Base-by-base conservation (phyloP, 345 rosid species). In the Syzygium aromaticum region DNA sequence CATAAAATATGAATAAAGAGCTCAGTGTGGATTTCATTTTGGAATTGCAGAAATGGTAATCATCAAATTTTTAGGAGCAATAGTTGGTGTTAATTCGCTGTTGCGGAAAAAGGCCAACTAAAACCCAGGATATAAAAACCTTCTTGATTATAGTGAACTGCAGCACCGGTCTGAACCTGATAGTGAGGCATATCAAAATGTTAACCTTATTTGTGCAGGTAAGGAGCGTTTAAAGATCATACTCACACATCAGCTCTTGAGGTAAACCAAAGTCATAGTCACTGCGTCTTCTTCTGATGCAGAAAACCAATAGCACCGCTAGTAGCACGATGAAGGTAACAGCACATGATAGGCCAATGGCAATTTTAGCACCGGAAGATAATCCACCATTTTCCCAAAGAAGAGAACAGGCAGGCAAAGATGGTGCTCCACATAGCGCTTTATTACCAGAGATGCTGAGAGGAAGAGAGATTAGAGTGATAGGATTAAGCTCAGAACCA, bases 221-320 rank as follows among this genome's bases (percentile, higher is more conserved):
- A 73, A 33, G 80, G 46, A 86, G 57, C 21, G 46, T 43, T 51
- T 5, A 51, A 40, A 87, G 59, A 73, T 64, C 56, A 30, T 56
- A 94, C 99, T 98, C 90, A 95, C 99, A 93, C 88, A 91, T 92
- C 89, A 98, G 88, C 88, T 96, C 99, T n/a, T 93, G 98, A n/a
- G 98, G 90, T 83, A 97, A 96, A 86, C 96, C 97, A 89, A 98
- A 98, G 91, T 95, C 98, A 84, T 98, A 98, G 87, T 96, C 98
- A 90, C 94, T 89, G 89, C 93, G 92, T 80, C 94, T 91, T 88
- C 95, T 91, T 91, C 93, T 92, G 90, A 95, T 92, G 92, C 93
- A 98, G 89, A 93, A 92, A 46, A 93, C 63, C 89, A 91, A 94
- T 82, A 94, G 85, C 91, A 87, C 91, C 88, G 93, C 52, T 30